A percentile compares a stretch with the other conserved stretches of the same genome.
Evolutionary conservation across 805 yeast species (phyloP).

Genomic region (Saccharomycopsis sp.): DNA sequence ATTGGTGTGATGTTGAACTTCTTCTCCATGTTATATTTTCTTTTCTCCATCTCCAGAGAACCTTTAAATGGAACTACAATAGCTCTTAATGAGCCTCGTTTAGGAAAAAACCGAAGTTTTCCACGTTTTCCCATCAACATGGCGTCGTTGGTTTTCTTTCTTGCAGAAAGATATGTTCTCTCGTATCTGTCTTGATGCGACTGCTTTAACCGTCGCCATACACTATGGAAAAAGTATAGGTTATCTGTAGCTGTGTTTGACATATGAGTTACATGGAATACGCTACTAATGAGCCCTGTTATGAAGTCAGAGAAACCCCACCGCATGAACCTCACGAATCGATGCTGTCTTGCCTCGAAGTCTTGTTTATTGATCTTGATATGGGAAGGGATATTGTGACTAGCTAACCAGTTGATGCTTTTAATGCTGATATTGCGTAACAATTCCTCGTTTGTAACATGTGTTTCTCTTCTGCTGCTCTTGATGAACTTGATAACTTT

Average conservation of each 20-base stretch:
- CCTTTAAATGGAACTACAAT: slow-evolving; percentile 49
- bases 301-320: slow-evolving; percentile 55
- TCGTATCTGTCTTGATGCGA: slow-evolving; percentile 40
- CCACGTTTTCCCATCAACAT: slow-evolving; percentile 30
- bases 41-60: slow-evolving; percentile 9
- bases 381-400: slow-evolving; percentile 12
- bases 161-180: slow-evolving; percentile 30
- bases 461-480: slow-evolving; percentile 32
- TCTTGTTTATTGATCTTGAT: slow-evolving; percentile 36
- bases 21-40: not conserved
- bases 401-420: slow-evolving; percentile 52
- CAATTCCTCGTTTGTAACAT: slow-evolving; percentile 30
- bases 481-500: slow-evolving; percentile 34
- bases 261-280: slow-evolving; percentile 64
- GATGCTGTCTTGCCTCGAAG: slow-evolving; percentile 29
- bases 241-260: slow-evolving; percentile 34
- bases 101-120: slow-evolving; percentile 50
- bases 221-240: slow-evolving; percentile 48
- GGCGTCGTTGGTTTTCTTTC: slow-evolving; percentile 22
- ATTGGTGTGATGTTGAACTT: slow-evolving; percentile 6
- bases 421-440: slow-evolving; percentile 33
- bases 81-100: slow-evolving; percentile 50
- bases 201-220: slow-evolving; percentile 45
- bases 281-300: slow-evolving; percentile 39
- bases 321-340: slow-evolving; percentile 37